Conservation (phyloP, 2,329 filamentous ascomycete species). For the Ampelomyces quisqualis region DNA sequence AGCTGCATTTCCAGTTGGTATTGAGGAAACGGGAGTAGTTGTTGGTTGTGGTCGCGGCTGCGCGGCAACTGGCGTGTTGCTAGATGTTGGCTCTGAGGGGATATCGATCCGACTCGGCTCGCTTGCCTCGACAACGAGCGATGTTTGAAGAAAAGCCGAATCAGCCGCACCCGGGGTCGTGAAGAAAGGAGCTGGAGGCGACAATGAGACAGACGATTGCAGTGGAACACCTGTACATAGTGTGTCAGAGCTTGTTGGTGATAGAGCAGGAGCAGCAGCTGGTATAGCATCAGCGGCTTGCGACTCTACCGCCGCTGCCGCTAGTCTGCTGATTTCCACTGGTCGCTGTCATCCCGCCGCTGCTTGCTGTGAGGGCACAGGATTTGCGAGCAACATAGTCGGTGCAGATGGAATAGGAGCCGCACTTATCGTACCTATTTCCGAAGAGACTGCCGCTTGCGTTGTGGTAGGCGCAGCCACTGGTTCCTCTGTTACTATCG, state of each 20-base stretch:
- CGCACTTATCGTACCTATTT: constrained; percentile 38
- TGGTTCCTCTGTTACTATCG: constrained; percentile 17
- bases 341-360: constrained; percentile 4
- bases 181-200: constrained; percentile 7
- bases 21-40: constrained; percentile 14
- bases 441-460: constrained; percentile 31
- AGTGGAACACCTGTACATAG: constrained; percentile 27
- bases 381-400: constrained; percentile 21
- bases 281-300: constrained; percentile 11
- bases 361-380: constrained; percentile 21
- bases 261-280: constrained; percentile 14
- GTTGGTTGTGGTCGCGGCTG: constrained; percentile 19
- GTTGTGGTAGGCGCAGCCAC: constrained; percentile 23
- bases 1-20: constrained; percentile 27
- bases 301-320: constrained; percentile 12
- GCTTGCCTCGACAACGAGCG: constrained; percentile 15
- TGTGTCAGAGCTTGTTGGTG: constrained; percentile 36
- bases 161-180: constrained; percentile 10
- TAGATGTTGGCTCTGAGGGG: constrained; percentile 11
- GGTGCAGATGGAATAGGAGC: constrained; percentile 29
- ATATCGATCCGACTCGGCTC: constrained; percentile 11
- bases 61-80: constrained; percentile 13
- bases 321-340: constrained; percentile 11
- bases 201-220: constrained; percentile 12
- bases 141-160: constrained; percentile 15